Percentiles rank a stretch among this genome's conserved stretches.
Conservation (phyloP, 1,284 basidiomycete species). For the Leucoagaricus sp. region DNA sequence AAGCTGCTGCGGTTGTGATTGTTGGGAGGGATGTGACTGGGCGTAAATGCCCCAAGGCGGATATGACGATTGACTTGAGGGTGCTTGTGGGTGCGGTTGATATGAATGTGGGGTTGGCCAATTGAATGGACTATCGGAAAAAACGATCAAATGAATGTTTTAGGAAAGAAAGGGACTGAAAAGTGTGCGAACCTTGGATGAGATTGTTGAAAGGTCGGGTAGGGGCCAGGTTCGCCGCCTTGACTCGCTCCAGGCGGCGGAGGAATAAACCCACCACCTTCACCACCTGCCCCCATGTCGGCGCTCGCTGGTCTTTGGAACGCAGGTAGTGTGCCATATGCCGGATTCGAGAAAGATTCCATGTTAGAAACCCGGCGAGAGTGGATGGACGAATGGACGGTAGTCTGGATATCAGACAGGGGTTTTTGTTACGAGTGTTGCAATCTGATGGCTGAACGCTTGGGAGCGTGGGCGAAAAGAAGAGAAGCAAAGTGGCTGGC, state of each 20-base stretch:
- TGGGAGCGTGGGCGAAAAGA: too few species aligned
- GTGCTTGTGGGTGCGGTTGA: not conserved
- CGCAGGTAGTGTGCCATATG: constrained; percentile 7
- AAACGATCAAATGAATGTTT: not conserved
- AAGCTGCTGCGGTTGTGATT: not conserved
- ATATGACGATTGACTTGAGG: too few species aligned
- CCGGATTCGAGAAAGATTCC: constrained; percentile 2
- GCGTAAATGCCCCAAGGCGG: too few species aligned
- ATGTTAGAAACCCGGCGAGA: not conserved
- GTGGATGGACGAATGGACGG: too few species aligned
- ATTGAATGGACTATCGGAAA: not conserved
- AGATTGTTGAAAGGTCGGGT: constrained; percentile 5
- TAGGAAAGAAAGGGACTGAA: not conserved
- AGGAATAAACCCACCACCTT: constrained; percentile 5
- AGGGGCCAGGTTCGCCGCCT: constrained; percentile 14
- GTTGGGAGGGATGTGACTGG: too few species aligned
- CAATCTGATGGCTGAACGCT: too few species aligned
- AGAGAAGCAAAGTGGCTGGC: not conserved
- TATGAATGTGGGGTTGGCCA: not conserved
- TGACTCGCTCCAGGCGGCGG: constrained; percentile 16
- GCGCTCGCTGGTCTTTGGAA: constrained; percentile 4
- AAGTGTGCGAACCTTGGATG: constrained; percentile 9
- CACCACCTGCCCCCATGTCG: not conserved
- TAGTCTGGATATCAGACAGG: too few species aligned
- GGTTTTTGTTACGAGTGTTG: too few species aligned